These are phyloP conservation scores for Scytalidium sp. DNA, from an alignment of 2,329 filamentous ascomycete genomes.

Conservation along the genomic window DNA sequence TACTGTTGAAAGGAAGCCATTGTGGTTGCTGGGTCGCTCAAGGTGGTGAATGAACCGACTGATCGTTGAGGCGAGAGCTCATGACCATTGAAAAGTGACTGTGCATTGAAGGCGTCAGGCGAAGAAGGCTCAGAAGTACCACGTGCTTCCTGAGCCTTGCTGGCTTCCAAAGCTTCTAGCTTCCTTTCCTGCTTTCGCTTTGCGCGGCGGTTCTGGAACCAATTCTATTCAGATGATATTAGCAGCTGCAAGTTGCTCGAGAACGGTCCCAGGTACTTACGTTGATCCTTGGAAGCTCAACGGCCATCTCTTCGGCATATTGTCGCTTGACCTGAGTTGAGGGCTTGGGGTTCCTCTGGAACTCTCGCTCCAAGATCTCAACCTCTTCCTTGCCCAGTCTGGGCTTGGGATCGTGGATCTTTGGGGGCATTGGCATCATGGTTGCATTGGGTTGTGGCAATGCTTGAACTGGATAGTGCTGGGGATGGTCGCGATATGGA, in stretches of 20 bases:
- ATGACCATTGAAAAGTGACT: slow-evolving; percentile 13
- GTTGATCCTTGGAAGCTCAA: slow-evolving; percentile 63
- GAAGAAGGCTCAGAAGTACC: slow-evolving; percentile 23
- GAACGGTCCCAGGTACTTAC: slow-evolving; percentile 34
- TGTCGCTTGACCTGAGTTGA: slow-evolving; percentile 59
- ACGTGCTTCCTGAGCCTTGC: slow-evolving; percentile 28
- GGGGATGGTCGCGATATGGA: neutral
- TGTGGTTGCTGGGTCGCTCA: slow-evolving; percentile 19
- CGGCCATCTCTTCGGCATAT: slow-evolving; percentile 57
- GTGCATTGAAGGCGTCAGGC: slow-evolving; percentile 18
- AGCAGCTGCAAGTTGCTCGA: slow-evolving; percentile 16
- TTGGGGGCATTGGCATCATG: slow-evolving; percentile 15
- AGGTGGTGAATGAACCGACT: slow-evolving; percentile 11
- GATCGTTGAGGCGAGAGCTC: slow-evolving; percentile 11
- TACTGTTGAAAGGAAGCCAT: slow-evolving; percentile 25
- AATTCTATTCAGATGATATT: slow-evolving; percentile 52
- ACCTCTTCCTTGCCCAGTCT: slow-evolving; percentile 57
- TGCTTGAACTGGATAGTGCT: neutral
- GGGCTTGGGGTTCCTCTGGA: slow-evolving; percentile 62
- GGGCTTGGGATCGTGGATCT: slow-evolving; percentile 43
- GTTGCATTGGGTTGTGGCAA: slow-evolving; percentile 15
- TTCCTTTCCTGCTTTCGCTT: slow-evolving; percentile 53
- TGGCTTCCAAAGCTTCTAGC: slow-evolving; percentile 46
- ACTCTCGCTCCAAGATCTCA: slow-evolving; percentile 57
- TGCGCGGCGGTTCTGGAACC: slow-evolving; percentile 66